These are phyloP conservation scores for Sisymbrium irio DNA, from an alignment of 345 rosid species.

Conservation along the genomic window DNA sequence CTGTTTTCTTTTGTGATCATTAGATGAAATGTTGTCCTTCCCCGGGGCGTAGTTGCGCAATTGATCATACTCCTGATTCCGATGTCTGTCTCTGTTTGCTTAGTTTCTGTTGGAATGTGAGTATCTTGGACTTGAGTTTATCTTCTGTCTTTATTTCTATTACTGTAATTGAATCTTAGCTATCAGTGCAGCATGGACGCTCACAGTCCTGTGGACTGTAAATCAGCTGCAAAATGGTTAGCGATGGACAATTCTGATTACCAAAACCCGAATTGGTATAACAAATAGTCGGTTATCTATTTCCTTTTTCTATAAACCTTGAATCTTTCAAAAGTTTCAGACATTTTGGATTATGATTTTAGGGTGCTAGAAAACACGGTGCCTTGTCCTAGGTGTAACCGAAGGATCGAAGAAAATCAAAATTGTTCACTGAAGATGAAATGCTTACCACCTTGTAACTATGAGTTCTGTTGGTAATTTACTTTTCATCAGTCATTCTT, in stretches of 20 bases:
- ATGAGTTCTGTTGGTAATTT: constrained; percentile 26
- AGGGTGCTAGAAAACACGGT: constrained; percentile 17
- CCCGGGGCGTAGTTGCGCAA: constrained; percentile 65
- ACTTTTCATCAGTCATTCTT: not conserved
- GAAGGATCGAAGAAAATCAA: constrained; percentile 1
- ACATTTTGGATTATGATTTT: not conserved
- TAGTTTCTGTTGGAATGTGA: constrained; percentile 39
- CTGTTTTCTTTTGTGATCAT: not conserved
- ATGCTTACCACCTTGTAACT: constrained; percentile 35
- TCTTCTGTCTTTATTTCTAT: not conserved
- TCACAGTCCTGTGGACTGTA: constrained; percentile 39
- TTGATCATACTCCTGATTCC: constrained; percentile 8
- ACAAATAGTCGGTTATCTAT: not conserved
- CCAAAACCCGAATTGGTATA: constrained; percentile 8
- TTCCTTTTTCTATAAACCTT: not conserved
- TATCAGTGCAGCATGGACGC: constrained; percentile 25
- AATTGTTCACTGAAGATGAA: constrained; percentile 18
- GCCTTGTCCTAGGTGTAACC: constrained; percentile 30
- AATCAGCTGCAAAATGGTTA: constrained; percentile 30
- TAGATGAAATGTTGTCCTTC: constrained; percentile 95
- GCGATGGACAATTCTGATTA: not conserved
- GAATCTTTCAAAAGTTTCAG: not conserved
- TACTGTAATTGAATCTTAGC: not conserved
- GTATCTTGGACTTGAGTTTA: not conserved
- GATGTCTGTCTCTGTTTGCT: constrained; percentile 18